Conservation (phyloP, 1,284 basidiomycete genomes). For the Naganishia sp. region DNA sequence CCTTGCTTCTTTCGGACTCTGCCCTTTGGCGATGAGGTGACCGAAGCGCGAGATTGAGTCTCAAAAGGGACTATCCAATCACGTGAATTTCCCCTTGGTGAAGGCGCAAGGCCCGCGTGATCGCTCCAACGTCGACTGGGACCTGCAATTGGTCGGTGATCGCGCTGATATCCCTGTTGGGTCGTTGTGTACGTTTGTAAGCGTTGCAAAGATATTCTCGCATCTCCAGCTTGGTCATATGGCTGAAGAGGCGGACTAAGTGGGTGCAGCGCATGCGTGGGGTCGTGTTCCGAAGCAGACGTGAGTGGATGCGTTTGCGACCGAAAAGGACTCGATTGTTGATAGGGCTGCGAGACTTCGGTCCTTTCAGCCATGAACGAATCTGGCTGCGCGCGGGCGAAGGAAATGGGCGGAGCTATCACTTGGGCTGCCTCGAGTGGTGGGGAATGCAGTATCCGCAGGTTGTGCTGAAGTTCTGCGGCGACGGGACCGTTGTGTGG, state of each 20-base stretch:
- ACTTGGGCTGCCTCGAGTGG: background rate
- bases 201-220: background rate
- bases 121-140: constrained; percentile 8
- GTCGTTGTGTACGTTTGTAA: background rate
- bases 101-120: background rate
- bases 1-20: constrained; percentile 20
- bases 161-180: background rate
- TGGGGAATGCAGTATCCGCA: too few relatives aligned
- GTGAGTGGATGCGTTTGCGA: constrained; percentile 12
- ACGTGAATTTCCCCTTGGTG: background rate
- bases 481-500: background rate
- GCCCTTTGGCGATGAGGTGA: background rate
- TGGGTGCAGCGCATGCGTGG: background rate
- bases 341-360: background rate
- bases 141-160: background rate
- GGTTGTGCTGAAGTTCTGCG: background rate
- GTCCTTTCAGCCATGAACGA: background rate
- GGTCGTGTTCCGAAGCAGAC: background rate
- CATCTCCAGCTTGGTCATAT: background rate
- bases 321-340: background rate
- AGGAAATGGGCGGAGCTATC: background rate
- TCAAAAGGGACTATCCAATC: background rate
- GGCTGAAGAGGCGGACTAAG: background rate
- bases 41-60: background rate
- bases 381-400: constrained; percentile 1